Base-by-base conservation (phyloP, 192 early-diverging fungal genomes). In the Gaertneriomyces sp. region DNA sequence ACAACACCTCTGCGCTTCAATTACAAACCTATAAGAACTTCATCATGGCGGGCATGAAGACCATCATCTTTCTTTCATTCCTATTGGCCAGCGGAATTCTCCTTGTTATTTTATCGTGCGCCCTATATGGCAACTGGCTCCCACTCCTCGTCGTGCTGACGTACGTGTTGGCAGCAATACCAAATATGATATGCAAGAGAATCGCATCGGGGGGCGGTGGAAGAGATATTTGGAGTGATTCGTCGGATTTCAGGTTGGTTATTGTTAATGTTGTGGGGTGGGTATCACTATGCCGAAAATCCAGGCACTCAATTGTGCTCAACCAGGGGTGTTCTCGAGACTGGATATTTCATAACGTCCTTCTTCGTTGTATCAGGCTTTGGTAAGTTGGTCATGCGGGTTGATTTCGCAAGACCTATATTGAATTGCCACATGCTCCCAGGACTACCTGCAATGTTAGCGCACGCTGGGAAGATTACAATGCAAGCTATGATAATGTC, bases 91-190 rank as follows among this genome's bases (percentile, higher is more conserved):
- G 82, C 58, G 96, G 96, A 38, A 93, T 95, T 65, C 80, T 98
- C 66, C 83, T 94, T 33, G 92, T 92, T 60, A 95, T 96, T 70
- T 85, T 98, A 57, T 96, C 94, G 11, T 95, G 93, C 68, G 96
- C 96, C 40, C 78, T 96, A 61, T 93, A 90, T 80, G 85, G 91
- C 70, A 96, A 93, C 73, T 98, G 96, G 96, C 91, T 91, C 83
- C 92, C 94, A 14, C 78, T 98, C 45, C 83, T 94, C 45, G 94
- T 96, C 45, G 93, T 94, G 7, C 88, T 94, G 25, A 95, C 90
- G 14, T 98, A 93, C 73, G 82, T 93, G 17, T 57, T 98, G 64
- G 94, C 96, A 16, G 94, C 94, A 9, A 42, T 96, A 42, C 96
- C 96, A 0, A 98, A 98, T 71, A 87, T 85, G 46, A 66, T 98